Conservation (phyloP, 345 rosid species). For the Mangifera indica region DNA sequence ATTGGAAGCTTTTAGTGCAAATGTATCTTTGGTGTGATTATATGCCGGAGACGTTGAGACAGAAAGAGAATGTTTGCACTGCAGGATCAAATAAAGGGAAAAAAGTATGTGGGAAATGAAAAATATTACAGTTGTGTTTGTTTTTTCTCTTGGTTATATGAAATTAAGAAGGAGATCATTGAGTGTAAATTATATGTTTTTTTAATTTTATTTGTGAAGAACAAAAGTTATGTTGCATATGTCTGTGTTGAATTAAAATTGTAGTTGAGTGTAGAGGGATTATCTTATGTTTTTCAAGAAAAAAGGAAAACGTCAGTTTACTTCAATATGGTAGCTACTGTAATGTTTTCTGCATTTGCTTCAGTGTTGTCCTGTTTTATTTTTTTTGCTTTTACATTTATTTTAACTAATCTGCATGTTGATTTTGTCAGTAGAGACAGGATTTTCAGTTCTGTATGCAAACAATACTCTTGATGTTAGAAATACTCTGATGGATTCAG, state of each 20-base stretch:
- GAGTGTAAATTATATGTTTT: too few relatives aligned
- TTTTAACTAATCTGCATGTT: neutral
- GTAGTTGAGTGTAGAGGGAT: neutral
- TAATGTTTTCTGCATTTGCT: too few relatives aligned
- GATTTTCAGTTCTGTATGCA: neutral
- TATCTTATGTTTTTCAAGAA: neutral
- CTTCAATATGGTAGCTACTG: neutral
- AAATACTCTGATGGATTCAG: conserved; percentile 22
- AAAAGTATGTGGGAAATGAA: too few relatives aligned
- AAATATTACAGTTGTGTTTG: too few relatives aligned
- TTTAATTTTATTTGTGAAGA: too few relatives aligned
- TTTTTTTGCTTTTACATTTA: neutral
- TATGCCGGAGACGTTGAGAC: too few relatives aligned
- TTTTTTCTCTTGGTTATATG: too few relatives aligned
- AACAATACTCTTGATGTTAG: neutral
- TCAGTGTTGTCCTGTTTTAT: neutral
- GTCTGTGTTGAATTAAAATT: neutral
- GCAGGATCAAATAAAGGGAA: too few relatives aligned
- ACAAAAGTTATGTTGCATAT: neutral
- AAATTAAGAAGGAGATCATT: too few relatives aligned
- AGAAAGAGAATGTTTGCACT: too few relatives aligned
- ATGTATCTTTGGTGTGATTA: too few relatives aligned
- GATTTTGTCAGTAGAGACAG: neutral
- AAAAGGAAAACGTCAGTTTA: neutral
- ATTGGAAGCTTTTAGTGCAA: too few relatives aligned